These are phyloP conservation scores for Neofusicoccum ribis DNA, from an alignment of 2,329 filamentous ascomycete genomes.

Conservation along the genomic window DNA sequence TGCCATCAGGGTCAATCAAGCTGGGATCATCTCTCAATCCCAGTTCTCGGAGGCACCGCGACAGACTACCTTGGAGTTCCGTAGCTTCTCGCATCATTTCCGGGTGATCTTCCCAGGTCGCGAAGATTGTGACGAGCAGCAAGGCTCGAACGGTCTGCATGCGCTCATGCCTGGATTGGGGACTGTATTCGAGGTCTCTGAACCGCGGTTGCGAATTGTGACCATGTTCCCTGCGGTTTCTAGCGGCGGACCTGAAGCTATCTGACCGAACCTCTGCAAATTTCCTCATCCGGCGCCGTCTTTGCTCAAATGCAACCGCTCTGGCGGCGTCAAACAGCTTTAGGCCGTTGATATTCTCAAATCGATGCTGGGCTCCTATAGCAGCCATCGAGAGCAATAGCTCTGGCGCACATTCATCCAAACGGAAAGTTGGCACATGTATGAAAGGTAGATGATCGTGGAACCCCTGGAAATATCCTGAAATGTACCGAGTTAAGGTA, in stretches of 20 bases:
- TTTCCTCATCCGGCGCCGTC: conserved; percentile 27
- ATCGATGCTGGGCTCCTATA: conserved; percentile 36
- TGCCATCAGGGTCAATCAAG: conserved; percentile 23
- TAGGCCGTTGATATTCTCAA: conserved; percentile 32
- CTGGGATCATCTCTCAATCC: conserved; percentile 28
- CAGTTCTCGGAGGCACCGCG: conserved; percentile 27
- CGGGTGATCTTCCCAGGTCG: conserved; percentile 32
- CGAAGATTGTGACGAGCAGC: conserved; percentile 33
- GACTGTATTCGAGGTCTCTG: conserved; percentile 17
- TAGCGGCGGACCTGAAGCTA: background rate
- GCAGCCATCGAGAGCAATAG: conserved; percentile 35
- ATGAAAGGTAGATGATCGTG: conserved; percentile 38
- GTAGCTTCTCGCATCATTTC: conserved; percentile 34
- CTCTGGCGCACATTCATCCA: conserved; percentile 32
- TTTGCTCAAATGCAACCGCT: conserved; percentile 31
- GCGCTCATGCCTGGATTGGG: conserved; percentile 28
- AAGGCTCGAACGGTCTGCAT: conserved; percentile 32
- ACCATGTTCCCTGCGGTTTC: conserved; percentile 27
- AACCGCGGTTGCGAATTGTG: conserved; percentile 23
- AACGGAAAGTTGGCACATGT: conserved; percentile 34
- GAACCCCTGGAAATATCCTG: conserved; percentile 33
- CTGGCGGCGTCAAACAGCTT: conserved; percentile 33
- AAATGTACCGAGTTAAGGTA: conserved; percentile 33
- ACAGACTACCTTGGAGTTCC: conserved; percentile 25
- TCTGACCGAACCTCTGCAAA: conserved; percentile 24